These are phyloP conservation scores for Corylus americana DNA, from an alignment of 306 rosid species.

Conservation along the genomic window DNA sequence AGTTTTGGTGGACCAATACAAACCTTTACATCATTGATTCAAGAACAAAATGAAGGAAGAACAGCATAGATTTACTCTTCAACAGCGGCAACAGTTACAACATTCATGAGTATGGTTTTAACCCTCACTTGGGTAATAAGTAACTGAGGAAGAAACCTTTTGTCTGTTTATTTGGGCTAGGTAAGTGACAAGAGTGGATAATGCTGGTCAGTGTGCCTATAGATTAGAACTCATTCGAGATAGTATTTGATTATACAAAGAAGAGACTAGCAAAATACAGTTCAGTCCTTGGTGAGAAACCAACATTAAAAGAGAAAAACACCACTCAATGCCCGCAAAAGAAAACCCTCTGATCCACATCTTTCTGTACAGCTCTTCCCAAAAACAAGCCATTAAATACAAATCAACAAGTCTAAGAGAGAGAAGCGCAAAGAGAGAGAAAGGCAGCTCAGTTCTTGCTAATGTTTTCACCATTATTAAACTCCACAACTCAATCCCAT, in stretches of 20 bases:
- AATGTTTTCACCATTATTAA: too few species aligned
- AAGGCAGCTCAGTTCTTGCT: too few species aligned
- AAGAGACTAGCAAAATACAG: background rate
- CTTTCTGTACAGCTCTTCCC: background rate
- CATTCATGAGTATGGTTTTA: background rate
- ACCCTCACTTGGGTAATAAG: background rate
- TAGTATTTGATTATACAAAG: background rate
- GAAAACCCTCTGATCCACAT: too few species aligned
- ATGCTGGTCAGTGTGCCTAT: background rate
- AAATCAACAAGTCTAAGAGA: background rate
- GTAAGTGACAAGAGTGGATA: background rate
- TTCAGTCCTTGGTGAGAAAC: background rate
- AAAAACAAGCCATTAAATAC: background rate
- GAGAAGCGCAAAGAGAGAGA: too few species aligned
- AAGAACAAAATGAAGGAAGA: background rate
- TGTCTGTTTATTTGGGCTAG: background rate
- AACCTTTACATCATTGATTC: background rate
- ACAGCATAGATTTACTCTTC: background rate
- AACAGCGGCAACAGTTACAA: background rate
- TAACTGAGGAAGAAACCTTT: background rate
- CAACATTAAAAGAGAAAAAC: background rate
- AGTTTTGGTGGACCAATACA: background rate
- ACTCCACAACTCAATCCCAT: too few species aligned
- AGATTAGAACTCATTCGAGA: background rate
- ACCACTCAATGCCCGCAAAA: background rate